Base-by-base conservation (phyloP, 495 filamentous ascomycete species). In the Penicilliopsis zonata region DNA sequence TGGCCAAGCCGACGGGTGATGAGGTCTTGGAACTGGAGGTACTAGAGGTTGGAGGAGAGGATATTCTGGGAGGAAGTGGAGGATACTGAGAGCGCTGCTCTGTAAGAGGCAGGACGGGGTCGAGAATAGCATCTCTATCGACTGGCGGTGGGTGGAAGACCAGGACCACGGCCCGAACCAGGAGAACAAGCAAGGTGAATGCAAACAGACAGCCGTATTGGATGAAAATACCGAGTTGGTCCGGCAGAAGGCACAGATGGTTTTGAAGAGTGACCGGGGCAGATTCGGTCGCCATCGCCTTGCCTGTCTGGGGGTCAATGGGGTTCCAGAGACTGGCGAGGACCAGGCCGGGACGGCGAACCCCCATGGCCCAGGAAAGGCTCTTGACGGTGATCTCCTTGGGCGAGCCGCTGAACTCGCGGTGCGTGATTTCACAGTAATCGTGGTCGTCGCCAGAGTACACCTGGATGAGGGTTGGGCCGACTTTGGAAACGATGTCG, bases 401-500 rank as follows among this genome's bases (percentile, higher is more conserved):
- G 1, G 88, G 78, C 0, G 72, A 72, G 25, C 69, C 71, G 7
- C 65, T 71, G 36, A 74, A 81, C 29, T 76, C 67, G 8, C 63
- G 65, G 49, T 99, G 92, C 2, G 70, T 57, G 15, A 96, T 55
- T 34, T 94, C 86, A 56, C 92, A 99, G 58, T 96, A 94, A 54
- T 99, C 92, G 55, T 99, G 92, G 53, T 99, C 92, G 44, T 99
- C 92, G 2, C 92, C 92, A 1, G 86, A 93, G 50, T 95, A 96
- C 24, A 84, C 78, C 31, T 86, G 76, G 9, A 59, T 42, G 5
- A 67, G 36, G 12, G 94, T 75, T 29, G 85, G 76, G 13, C 85
- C 83, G 18, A 85, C 65, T 30, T 74, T 76, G 13, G 77, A 67
- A 16, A 93, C 55, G 9, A 95, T 48, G 19, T 75, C 70, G 10